Conservation (phyloP, 179 eudicot genomes). For the Silene coronaria region DNA sequence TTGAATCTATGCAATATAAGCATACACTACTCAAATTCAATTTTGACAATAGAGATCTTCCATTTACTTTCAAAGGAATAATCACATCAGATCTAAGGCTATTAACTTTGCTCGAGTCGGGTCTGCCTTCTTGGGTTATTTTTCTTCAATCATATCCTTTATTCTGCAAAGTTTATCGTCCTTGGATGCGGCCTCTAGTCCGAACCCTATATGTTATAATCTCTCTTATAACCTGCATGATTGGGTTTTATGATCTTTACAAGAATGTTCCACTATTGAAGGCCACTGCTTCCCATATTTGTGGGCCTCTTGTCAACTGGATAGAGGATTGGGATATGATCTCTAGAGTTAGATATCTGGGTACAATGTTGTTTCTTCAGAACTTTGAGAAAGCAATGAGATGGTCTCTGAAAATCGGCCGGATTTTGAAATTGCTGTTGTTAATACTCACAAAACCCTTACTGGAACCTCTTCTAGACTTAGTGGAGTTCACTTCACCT, state of each 20-base stretch:
- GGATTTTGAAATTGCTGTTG: slow-evolving; percentile 41
- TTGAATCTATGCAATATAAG: slow-evolving; percentile 48
- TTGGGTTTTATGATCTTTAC: slow-evolving; percentile 84
- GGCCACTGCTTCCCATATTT: slow-evolving; percentile 72
- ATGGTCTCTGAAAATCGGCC: slow-evolving; percentile 54
- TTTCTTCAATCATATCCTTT: slow-evolving; percentile 88
- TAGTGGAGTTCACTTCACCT: slow-evolving; percentile 53
- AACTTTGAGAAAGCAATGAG: slow-evolving; percentile 66
- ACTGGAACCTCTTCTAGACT: slow-evolving; percentile 51
- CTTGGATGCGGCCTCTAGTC: slow-evolving; percentile 93
- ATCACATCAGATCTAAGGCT: slow-evolving; percentile 59
- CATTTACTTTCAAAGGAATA: slow-evolving; percentile 61
- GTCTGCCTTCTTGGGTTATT: slow-evolving; percentile 95
- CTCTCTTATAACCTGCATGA: slow-evolving; percentile 69
- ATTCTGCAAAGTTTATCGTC: slow-evolving; percentile 81
- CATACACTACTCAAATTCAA: slow-evolving; percentile 66
- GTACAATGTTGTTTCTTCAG: slow-evolving; percentile 87
- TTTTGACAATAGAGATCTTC: slow-evolving; percentile 70
- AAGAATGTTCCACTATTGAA: slow-evolving; percentile 86
- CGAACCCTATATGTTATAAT: slow-evolving; percentile 60
- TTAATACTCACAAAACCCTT: slow-evolving; percentile 56
- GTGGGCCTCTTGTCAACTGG: slow-evolving; percentile 84
- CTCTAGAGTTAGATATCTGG: slow-evolving; percentile 71
- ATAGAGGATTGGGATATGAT: slow-evolving; percentile 87
- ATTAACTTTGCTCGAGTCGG: slow-evolving; percentile 73